A percentile compares a stretch with the other conserved stretches of the same genome.
Evolutionary conservation across 2,329 filamentous ascomycete species (phyloP).

Genomic region (Cercospora sojina): DNA sequence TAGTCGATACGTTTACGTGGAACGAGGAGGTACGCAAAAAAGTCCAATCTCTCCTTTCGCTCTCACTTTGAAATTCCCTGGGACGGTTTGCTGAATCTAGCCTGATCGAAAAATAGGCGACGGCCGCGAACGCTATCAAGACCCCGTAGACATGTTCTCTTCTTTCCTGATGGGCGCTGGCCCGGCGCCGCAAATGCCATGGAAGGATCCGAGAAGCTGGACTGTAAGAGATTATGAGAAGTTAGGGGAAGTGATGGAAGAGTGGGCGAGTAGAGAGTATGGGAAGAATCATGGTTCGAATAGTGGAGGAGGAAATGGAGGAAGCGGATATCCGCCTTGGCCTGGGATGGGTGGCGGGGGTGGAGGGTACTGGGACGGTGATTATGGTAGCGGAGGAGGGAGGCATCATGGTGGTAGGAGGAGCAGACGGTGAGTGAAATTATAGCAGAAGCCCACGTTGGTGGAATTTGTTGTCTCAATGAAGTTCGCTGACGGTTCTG

Average conservation of each 20-base stretch:
- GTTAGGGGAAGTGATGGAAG: constrained; percentile 29
- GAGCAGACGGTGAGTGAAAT: neutral
- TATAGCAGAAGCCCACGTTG: neutral
- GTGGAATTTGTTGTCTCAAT: neutral
- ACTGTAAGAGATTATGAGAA: constrained; percentile 31
- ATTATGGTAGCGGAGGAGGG: neutral
- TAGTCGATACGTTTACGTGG: constrained; percentile 31
- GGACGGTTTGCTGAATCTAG: no score
- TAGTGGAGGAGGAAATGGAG: constrained; percentile 7
- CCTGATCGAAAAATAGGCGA: no score
- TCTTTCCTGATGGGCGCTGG: constrained; percentile 20
- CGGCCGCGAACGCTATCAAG: constrained; percentile 29
- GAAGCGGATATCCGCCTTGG: constrained; percentile 11
- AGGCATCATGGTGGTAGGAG: neutral
- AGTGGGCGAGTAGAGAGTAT: constrained; percentile 24
- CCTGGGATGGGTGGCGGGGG: constrained; percentile 9
- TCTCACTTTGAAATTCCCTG: no score
- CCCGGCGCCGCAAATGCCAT: constrained; percentile 16
- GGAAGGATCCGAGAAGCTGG: constrained; percentile 27
- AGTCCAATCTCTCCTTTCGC: no score
- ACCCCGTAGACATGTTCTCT: constrained; percentile 29
- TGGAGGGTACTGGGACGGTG: constrained; percentile 16
- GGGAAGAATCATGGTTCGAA: constrained; percentile 9
- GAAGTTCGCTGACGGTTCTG: neutral
- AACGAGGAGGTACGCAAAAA: constrained; percentile 21